Evolutionary conservation across 108 stramenopile genomes (phyloP), one percentile per base, ranked within the genome.

Genomic region (Cyclotella choctawhatcheeana): DNA sequence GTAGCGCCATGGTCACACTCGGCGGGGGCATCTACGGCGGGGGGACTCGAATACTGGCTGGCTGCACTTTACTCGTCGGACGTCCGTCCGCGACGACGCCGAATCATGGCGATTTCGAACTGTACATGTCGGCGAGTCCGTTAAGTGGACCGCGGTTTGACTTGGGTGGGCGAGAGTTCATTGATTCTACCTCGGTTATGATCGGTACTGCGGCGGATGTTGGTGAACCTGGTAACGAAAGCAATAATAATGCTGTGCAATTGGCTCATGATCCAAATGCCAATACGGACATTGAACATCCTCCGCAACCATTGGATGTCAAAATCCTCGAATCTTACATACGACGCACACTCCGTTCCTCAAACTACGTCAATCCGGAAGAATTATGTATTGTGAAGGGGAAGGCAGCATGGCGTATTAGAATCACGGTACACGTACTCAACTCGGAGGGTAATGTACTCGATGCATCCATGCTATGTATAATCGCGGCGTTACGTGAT

Each of bases 401-500:
- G 10, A 76, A 77, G 66, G 71, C 84, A 7, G 86, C 85, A 17
- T 85, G 90, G 76, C 63, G 87, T 20, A 53, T 93, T 29, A 58
- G 80, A 13, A 64, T 91, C 10, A 80, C 86, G 2, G 70, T 87
- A 10, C 62, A 81, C 10, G 60, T 91, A 16, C 48, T 93, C 13
- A 80, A 91, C 52, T 74, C 85, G 37, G 84, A 75, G 54, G 92
- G 92, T 5, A 93, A 88, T 76, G 29, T 88, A 6, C 63, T 50
- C 31, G 89, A 91, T 67, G 88, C 84, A 5, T 61, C 79, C 10
- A 60, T 89, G 52, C 45, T 89, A 44, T 87, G 84, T 35, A 82
- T 83, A 18, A 77, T 89, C 69, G 89, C 90, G 56, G 92, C 92
- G 1, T 78, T 90, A 73, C 63, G 69, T 43, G 87, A 93, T 67